Percentiles rank a stretch among this genome's conserved stretches.
Evolutionary conservation across 768 basidiomycete genomes (phyloP).

Genomic region (Termitomyces sp.): DNA sequence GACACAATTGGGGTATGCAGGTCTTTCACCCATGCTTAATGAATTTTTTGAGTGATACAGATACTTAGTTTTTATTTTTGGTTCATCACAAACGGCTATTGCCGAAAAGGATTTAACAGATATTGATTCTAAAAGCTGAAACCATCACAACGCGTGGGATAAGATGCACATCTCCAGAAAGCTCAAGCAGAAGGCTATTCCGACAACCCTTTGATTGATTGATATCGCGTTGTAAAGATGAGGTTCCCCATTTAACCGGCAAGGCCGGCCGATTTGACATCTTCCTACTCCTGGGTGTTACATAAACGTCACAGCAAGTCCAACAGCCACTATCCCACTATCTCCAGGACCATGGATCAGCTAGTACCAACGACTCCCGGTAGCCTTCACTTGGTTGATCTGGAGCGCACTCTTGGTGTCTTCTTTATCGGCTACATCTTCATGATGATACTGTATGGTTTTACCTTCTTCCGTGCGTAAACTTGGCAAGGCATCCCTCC

Average conservation of each 20-base stretch:
- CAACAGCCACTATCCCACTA: not conserved
- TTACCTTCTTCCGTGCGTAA: conserved; percentile 16
- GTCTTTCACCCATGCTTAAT: too few relatives aligned
- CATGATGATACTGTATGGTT: conserved; percentile 16
- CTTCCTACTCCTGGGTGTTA: not conserved
- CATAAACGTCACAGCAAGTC: not conserved
- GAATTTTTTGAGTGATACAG: too few relatives aligned
- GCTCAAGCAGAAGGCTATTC: not conserved
- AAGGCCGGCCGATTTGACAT: not conserved
- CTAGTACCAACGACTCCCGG: conserved; percentile 10
- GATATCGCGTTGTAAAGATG: not conserved
- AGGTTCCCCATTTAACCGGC: not conserved
- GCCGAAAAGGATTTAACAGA: not conserved
- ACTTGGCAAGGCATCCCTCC: not conserved
- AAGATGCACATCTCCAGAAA: not conserved
- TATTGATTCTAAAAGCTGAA: not conserved
- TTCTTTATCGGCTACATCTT: conserved; percentile 16
- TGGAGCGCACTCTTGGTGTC: conserved; percentile 14
- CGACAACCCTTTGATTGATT: not conserved
- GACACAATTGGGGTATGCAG: too few relatives aligned
- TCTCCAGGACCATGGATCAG: conserved; percentile 4
- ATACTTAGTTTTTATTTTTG: too few relatives aligned
- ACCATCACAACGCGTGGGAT: not conserved
- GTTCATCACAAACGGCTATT: not conserved
- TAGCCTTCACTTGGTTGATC: conserved; percentile 10